phyloP scores from a whole-genome alignment of 768 basidiomycete genomes.

The Agrocybe praecox region DNA sequence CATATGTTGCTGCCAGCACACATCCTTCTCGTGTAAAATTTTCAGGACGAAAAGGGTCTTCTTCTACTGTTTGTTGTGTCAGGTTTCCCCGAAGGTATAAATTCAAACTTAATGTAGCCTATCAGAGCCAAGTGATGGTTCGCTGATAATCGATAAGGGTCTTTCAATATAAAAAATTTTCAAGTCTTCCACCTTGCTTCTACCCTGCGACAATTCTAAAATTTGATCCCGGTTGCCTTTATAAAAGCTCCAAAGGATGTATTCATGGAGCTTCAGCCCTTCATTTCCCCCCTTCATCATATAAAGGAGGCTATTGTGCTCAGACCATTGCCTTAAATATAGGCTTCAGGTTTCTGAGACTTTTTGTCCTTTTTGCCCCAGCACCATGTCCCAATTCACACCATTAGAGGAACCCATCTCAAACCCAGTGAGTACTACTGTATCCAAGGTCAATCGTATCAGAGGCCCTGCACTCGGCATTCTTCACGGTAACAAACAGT shows the following conservation, averaged over 20 bases:
- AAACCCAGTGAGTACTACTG: background rate
- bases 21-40: too few species aligned
- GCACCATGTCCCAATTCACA: background rate
- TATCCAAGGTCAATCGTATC: background rate
- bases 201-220: background rate
- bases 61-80: background rate
- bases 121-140: background rate
- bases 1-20: too few species aligned
- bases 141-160: conserved; percentile 5
- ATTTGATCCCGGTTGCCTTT: background rate
- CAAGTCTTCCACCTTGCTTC: background rate
- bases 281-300: background rate
- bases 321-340: background rate
- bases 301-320: background rate
- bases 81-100: background rate
- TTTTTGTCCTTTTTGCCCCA: background rate
- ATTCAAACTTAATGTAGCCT: background rate
- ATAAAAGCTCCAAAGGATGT: background rate
- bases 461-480: background rate
- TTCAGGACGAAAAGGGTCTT: background rate
- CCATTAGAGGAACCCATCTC: background rate
- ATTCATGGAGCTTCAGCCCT: background rate
- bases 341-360: background rate
- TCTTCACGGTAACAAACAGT: background rate
- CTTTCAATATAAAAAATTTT: background rate